These are phyloP conservation scores for Collybiopsis confluens DNA, from an alignment of 768 basidiomycete genomes.

Conservation along the genomic window DNA sequence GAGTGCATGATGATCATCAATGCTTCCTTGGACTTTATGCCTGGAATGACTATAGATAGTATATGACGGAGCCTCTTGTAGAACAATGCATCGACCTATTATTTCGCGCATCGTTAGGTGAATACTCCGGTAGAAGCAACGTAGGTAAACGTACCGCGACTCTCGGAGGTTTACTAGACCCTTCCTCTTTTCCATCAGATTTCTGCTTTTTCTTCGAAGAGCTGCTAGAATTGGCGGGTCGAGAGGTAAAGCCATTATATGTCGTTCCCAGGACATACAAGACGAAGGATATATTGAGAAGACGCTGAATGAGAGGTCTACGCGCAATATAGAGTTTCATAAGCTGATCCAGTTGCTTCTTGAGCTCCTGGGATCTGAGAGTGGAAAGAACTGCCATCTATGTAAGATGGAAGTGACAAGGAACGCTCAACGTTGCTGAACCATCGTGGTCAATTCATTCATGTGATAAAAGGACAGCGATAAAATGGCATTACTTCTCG, in stretches of 20 bases:
- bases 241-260: conserved; percentile 51
- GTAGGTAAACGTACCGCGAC: conserved; percentile 56
- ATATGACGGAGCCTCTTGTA: conserved; percentile 75
- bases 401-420: background rate
- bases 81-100: conserved; percentile 93
- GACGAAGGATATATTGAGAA: conserved; percentile 66
- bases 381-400: conserved; percentile 31
- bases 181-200: conserved; percentile 17
- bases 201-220: conserved; percentile 30
- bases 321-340: conserved; percentile 54
- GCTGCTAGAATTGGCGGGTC: conserved; percentile 24
- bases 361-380: conserved; percentile 28
- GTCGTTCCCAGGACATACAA: conserved; percentile 65
- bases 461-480: too few relatives aligned
- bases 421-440: too few relatives aligned
- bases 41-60: conserved; percentile 84
- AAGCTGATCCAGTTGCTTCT: conserved; percentile 32
- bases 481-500: too few relatives aligned
- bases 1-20: conserved; percentile 85
- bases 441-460: too few relatives aligned
- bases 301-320: conserved; percentile 68
- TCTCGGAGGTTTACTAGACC: conserved; percentile 42
- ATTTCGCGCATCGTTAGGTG: conserved; percentile 23
- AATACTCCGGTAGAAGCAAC: background rate
- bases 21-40: conserved; percentile 82